Percentiles rank a stretch among this genome's conserved stretches.
Evolutionary conservation across 495 filamentous ascomycete genomes (phyloP).

Genomic region (Thermochaetoides thermophila): DNA sequence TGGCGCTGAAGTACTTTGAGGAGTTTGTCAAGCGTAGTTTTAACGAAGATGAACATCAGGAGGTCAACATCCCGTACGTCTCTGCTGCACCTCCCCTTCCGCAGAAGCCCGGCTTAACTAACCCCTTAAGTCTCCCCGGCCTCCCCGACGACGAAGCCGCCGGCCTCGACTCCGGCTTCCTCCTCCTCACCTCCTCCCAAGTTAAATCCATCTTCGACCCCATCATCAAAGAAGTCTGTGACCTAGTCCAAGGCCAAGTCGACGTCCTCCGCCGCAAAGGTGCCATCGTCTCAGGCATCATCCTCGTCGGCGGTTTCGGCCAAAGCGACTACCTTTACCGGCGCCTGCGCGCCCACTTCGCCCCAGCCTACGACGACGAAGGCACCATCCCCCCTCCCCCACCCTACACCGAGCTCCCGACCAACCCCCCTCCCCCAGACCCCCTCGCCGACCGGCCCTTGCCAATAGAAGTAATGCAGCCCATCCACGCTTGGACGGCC

Average conservation of each 20-base stretch:
- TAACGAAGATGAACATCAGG: constrained; percentile 55
- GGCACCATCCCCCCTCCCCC: constrained; percentile 30
- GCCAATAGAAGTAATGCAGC: constrained; percentile 58
- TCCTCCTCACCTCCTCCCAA: constrained; percentile 44
- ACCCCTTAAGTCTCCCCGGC: constrained; percentile 41
- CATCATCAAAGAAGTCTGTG: constrained; percentile 46
- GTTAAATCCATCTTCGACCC: constrained; percentile 52
- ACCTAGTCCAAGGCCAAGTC: constrained; percentile 46
- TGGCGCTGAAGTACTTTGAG: constrained; percentile 53
- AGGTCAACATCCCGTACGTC: constrained; percentile 49
- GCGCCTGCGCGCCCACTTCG: constrained; percentile 49
- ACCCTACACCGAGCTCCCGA: constrained; percentile 51
- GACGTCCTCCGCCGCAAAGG: constrained; percentile 43
- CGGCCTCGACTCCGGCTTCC: constrained; percentile 48
- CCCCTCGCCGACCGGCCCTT: constrained; percentile 22
- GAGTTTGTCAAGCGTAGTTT: constrained; percentile 62
- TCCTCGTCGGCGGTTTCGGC: constrained; percentile 57
- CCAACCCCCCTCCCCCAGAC: constrained; percentile 31
- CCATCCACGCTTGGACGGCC: constrained; percentile 64
- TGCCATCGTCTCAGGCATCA: constrained; percentile 49
- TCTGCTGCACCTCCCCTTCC: background rate
- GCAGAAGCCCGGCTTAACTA: no score
- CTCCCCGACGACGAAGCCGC: constrained; percentile 51
- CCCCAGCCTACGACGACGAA: constrained; percentile 22
- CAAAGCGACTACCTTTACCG: constrained; percentile 55